Conservation (phyloP, 1,284 basidiomycete species). For the Lignosus rhinocerotis region DNA sequence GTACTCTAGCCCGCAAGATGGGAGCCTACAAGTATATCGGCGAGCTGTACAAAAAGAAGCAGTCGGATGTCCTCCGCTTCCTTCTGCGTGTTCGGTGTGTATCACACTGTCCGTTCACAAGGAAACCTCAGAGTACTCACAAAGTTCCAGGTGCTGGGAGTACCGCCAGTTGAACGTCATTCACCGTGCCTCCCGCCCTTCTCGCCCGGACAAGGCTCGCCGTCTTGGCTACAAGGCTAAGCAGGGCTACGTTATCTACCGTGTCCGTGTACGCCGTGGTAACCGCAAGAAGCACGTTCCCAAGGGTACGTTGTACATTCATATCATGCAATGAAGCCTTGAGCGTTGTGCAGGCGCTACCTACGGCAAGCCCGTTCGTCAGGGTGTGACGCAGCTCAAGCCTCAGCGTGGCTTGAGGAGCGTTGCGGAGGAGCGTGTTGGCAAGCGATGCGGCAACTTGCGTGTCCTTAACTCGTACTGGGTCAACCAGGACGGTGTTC, state of each 20-base stretch:
- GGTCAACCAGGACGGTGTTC: conserved; percentile 99
- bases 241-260: conserved; percentile 99
- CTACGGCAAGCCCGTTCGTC: conserved; percentile 98
- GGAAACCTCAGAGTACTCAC: conserved; percentile 2
- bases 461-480: conserved; percentile 99
- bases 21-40: conserved; percentile 97
- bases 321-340: neutral
- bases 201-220: conserved; percentile 98
- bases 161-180: conserved; percentile 98
- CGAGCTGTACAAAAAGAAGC: conserved; percentile 95
- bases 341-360: conserved; percentile 73
- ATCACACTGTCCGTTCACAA: neutral
- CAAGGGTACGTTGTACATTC: conserved; percentile 69
- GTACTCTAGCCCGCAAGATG: conserved; percentile 48
- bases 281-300: conserved; percentile 99
- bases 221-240: conserved; percentile 99
- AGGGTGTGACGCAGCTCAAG: conserved; percentile 99
- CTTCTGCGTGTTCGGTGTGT: conserved; percentile 92
- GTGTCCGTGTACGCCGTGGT: conserved; percentile 95
- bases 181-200: conserved; percentile 96
- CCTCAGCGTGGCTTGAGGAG: conserved; percentile 93
- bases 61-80: conserved; percentile 98
- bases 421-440: conserved; percentile 98
- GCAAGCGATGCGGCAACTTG: conserved; percentile 93
- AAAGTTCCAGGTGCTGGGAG: conserved; percentile 93